Conservation (phyloP, 257 asterid genomes). For the Scutellaria baicalensis region DNA sequence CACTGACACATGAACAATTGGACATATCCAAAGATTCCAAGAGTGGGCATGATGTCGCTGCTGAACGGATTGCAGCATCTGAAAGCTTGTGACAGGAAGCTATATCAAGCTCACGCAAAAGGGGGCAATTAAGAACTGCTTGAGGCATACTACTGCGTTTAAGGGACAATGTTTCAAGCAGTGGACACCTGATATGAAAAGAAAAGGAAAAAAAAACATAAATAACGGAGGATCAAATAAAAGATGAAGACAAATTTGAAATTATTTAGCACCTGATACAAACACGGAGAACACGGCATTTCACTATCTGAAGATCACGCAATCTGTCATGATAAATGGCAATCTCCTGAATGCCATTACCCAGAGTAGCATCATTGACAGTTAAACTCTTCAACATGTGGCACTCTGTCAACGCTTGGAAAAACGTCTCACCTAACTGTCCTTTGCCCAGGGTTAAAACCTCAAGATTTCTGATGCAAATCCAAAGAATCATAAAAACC, state of each 20-base stretch:
- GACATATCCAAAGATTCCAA: constrained; percentile 94
- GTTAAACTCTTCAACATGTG: constrained; percentile 73
- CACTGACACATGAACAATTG: constrained; percentile 86
- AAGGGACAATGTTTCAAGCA: constrained; percentile 77
- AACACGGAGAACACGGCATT: constrained; percentile 88
- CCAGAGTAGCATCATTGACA: constrained; percentile 80
- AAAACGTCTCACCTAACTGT: constrained; percentile 73
- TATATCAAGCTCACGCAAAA: constrained; percentile 80
- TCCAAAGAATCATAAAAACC: constrained; percentile 17
- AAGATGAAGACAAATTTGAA: not conserved
- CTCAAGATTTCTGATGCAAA: constrained; percentile 74
- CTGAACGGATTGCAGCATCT: constrained; percentile 96
- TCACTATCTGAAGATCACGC: constrained; percentile 74
- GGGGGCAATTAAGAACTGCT: constrained; percentile 80
- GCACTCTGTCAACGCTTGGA: constrained; percentile 69
- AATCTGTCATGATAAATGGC: constrained; percentile 64
- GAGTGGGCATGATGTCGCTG: constrained; percentile 84
- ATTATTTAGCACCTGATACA: constrained; percentile 61
- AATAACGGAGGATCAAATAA: not conserved
- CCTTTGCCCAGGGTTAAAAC: constrained; percentile 87
- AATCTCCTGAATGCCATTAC: constrained; percentile 84
- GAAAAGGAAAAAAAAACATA: constrained; percentile 11
- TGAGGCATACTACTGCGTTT: constrained; percentile 99
- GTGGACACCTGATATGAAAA: constrained; percentile 88
- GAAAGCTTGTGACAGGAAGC: constrained; percentile 98